phyloP scores from a whole-genome alignment of 164 flowering plant species.

The Piper longum region DNA sequence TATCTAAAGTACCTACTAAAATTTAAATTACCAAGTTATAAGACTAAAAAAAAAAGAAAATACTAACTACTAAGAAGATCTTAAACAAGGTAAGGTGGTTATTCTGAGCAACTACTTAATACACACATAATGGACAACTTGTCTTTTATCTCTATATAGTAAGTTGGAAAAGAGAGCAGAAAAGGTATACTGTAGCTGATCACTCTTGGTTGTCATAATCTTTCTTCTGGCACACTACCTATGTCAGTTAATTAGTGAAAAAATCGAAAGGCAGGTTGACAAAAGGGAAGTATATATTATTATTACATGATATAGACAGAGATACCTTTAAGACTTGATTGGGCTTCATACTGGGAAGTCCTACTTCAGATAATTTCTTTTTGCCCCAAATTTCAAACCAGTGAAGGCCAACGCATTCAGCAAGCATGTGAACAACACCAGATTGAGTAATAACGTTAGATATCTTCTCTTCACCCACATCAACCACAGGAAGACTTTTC shows the following conservation, averaged over 20 bases:
- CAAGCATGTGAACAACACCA: conserved; percentile 89
- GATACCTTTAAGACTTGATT: conserved; percentile 46
- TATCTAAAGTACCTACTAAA: no score
- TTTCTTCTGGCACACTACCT: background rate
- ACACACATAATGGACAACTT: no score
- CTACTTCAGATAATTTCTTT: conserved; percentile 60
- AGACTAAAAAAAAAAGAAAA: no score
- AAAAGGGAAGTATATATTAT: background rate
- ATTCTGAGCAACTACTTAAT: no score
- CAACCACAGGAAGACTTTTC: conserved; percentile 95
- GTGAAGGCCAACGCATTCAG: conserved; percentile 85
- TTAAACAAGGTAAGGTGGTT: no score
- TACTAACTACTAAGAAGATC: no score
- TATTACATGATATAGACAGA: background rate
- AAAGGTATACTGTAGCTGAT: no score
- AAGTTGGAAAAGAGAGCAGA: no score
- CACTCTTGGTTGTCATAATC: background rate
- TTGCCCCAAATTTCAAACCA: conserved; percentile 96
- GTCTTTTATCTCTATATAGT: no score
- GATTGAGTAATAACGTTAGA: conserved; percentile 81
- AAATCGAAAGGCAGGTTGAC: background rate
- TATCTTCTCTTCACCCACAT: conserved; percentile 56
- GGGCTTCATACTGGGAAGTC: conserved; percentile 66
- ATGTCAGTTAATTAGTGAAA: background rate
- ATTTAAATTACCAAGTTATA: no score